Evolutionary conservation across 2,329 filamentous ascomycete genomes (phyloP).

Genomic region (Juglanconis oblonga): DNA sequence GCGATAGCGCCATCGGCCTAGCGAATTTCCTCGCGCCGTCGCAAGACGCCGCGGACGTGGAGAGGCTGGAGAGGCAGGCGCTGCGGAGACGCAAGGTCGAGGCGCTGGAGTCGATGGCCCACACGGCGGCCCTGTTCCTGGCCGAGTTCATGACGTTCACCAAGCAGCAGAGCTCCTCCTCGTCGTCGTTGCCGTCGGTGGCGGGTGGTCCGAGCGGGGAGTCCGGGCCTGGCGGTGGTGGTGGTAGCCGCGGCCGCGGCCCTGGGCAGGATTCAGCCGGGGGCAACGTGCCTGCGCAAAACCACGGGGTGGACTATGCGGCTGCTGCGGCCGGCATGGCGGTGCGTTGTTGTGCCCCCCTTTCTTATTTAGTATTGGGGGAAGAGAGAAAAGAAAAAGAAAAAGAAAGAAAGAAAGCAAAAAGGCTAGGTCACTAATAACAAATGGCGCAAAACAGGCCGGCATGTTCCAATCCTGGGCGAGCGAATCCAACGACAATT

Average conservation of each 20-base stretch:
- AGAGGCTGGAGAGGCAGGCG: constrained; percentile 10
- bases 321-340: not conserved
- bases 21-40: not conserved
- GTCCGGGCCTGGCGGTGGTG: not conserved
- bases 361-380: not conserved
- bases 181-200: not conserved
- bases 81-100: constrained; percentile 16
- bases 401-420: too few relatives aligned
- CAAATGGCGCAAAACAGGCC: not conserved
- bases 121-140: constrained; percentile 14
- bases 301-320: not conserved
- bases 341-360: not conserved
- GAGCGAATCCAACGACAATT: not conserved
- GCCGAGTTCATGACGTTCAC: constrained; percentile 12
- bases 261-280: not conserved
- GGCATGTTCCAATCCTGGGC: not conserved
- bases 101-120: constrained; percentile 14
- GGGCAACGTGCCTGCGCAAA: not conserved
- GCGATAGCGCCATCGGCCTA: not conserved
- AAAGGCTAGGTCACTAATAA: too few relatives aligned
- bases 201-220: not conserved
- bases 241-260: not conserved
- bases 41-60: not conserved
- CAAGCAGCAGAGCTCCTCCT: not conserved
- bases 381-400: too few relatives aligned